Evolutionary conservation across 345 rosid species (phyloP).

Genomic region (Sisymbrium irio): DNA sequence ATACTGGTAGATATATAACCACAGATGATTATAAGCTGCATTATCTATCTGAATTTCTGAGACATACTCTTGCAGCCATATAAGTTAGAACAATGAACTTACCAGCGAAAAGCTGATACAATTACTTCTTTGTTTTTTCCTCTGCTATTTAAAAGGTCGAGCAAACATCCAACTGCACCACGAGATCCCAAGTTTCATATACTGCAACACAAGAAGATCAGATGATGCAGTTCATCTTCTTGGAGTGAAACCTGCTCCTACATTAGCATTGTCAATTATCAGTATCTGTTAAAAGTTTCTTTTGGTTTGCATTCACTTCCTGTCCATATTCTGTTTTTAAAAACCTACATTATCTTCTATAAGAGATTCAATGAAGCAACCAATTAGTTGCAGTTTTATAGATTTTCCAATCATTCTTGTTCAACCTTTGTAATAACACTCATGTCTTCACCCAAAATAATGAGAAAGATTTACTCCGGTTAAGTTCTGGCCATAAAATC

Average conservation of each 20-base stretch:
- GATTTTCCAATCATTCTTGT: conserved; percentile 1
- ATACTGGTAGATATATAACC: not conserved
- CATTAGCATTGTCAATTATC: conserved; percentile 31
- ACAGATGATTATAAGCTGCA: too few relatives aligned
- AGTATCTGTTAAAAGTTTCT: conserved; percentile 2
- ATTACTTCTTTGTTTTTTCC: not conserved
- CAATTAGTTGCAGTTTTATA: conserved; percentile 28
- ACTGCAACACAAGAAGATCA: conserved; percentile 85
- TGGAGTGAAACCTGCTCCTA: conserved; percentile 37
- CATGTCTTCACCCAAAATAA: not conserved
- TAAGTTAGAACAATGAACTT: not conserved
- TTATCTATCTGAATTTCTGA: not conserved
- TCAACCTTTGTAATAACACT: conserved; percentile 15
- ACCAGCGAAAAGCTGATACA: too few relatives aligned
- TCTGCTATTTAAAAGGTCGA: conserved; percentile 48
- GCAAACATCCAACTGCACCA: conserved; percentile 77
- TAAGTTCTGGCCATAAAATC: conserved; percentile 62
- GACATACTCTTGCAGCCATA: not conserved
- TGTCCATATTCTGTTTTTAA: conserved; percentile 23
- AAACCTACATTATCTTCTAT: conserved; percentile 5
- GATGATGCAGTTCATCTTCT: conserved; percentile 48
- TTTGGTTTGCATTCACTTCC: not conserved
- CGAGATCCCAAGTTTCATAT: conserved; percentile 76
- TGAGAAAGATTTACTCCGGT: not conserved
- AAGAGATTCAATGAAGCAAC: conserved; percentile 26